Conservation (phyloP, 192 early-diverging fungal genomes). For the Backusella tarrabulga region DNA sequence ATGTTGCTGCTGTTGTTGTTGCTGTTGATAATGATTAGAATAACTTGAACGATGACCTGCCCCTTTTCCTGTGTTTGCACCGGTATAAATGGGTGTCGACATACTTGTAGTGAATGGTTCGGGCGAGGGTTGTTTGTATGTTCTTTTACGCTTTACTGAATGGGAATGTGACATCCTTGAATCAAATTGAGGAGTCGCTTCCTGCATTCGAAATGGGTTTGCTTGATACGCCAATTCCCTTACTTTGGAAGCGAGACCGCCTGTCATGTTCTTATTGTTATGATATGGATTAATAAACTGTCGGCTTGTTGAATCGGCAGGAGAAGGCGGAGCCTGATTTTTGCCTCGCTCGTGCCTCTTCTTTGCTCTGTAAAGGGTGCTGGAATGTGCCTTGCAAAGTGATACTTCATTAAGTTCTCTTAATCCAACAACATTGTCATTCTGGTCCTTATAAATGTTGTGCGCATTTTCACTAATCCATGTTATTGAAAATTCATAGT, state of each 20-base stretch:
- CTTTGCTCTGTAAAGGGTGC: conserved; percentile 38
- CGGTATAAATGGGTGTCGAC: conserved; percentile 15
- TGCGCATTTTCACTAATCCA: conserved; percentile 37
- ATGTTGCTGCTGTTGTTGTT: no score
- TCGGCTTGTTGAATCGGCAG: conserved; percentile 18
- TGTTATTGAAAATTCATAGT: conserved; percentile 32
- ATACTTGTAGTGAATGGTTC: conserved; percentile 8
- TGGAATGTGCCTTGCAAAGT: conserved; percentile 40
- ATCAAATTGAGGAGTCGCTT: not conserved
- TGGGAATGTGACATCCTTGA: not conserved
- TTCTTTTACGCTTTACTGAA: conserved; percentile 14
- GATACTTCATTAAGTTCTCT: conserved; percentile 29
- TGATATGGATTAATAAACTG: not conserved
- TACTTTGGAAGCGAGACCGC: conserved; percentile 18
- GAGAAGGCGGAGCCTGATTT: conserved; percentile 29
- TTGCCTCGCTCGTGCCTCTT: conserved; percentile 23
- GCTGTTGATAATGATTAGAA: not conserved
- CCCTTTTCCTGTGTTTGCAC: not conserved
- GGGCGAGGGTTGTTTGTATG: not conserved
- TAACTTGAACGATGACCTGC: not conserved
- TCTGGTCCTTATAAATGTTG: conserved; percentile 26
- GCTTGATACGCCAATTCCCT: conserved; percentile 3
- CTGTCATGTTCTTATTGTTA: not conserved
- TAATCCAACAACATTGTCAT: conserved; percentile 25
- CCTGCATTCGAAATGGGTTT: not conserved